These are phyloP conservation scores for Globisporangium uncinulatum DNA, from an alignment of 352 stramenopile genomes.

Conservation along the genomic window DNA sequence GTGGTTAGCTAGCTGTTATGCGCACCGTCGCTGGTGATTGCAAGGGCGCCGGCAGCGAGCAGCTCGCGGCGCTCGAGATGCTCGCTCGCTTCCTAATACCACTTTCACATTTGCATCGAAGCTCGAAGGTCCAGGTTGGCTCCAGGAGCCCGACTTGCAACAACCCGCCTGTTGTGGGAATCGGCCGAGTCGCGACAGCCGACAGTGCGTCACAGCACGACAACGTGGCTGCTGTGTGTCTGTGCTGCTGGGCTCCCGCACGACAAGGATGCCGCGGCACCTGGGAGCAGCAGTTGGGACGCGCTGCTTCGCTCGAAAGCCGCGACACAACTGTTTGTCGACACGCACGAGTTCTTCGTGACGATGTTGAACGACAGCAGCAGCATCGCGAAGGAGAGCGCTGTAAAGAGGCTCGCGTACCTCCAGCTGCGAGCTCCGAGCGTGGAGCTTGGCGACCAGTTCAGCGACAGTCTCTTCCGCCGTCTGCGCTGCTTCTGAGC, in stretches of 20 bases:
- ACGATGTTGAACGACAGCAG: constrained; percentile 75
- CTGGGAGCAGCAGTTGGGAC: constrained; percentile 29
- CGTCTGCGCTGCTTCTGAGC: constrained; percentile 72
- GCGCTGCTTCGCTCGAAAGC: constrained; percentile 21
- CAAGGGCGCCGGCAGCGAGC: too few species aligned
- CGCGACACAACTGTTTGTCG: constrained; percentile 29
- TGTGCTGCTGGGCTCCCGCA: constrained; percentile 39
- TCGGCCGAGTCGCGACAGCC: constrained; percentile 33
- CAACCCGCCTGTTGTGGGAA: too few species aligned
- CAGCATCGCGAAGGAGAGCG: constrained; percentile 61
- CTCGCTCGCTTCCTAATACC: too few species aligned
- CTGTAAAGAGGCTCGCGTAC: constrained; percentile 74
- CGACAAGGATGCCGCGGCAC: neutral
- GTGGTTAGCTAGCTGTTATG: too few species aligned
- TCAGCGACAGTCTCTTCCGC: constrained; percentile 77
- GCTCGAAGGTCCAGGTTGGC: too few species aligned
- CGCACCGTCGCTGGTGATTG: too few species aligned
- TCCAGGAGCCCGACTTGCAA: too few species aligned
- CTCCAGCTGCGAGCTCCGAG: constrained; percentile 50
- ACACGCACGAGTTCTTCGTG: constrained; percentile 71
- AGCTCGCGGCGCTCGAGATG: too few species aligned
- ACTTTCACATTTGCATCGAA: too few species aligned
- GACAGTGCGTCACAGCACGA: constrained; percentile 41
- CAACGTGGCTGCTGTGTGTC: constrained; percentile 67
- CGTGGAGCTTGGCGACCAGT: constrained; percentile 41